These are phyloP conservation scores for Firmiana major DNA, from an alignment of 345 rosid genomes.

Conservation along the genomic window DNA sequence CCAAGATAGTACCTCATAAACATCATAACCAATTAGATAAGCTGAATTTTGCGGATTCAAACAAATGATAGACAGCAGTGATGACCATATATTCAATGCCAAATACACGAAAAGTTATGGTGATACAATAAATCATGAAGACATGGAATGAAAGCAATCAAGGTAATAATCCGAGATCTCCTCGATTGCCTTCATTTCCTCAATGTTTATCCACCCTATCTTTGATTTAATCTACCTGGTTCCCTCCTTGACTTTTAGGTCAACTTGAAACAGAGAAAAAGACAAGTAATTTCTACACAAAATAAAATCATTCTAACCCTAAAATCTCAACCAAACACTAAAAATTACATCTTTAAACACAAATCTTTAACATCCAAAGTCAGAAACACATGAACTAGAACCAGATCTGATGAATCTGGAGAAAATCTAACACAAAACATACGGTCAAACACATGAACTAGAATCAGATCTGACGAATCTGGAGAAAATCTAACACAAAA, in stretches of 20 bases:
- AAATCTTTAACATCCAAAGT: not conserved
- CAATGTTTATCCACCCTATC: not conserved
- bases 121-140: not conserved
- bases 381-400: not conserved
- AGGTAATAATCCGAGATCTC: not conserved
- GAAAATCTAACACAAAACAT: not conserved
- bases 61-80: not conserved
- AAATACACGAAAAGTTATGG: not conserved
- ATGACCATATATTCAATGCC: not conserved
- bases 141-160: not conserved
- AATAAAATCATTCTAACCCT: too few species aligned
- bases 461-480: not conserved
- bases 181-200: not conserved
- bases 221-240: not conserved
- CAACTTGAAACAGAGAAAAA: not conserved
- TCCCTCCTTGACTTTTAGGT: not conserved
- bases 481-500: not conserved
- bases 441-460: not conserved
- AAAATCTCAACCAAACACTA: not conserved
- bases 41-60: not conserved
- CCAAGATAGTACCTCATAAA: not conserved
- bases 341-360: not conserved
- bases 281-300: not conserved
- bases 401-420: not conserved
- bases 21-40: not conserved